Conservation (phyloP, 2,329 filamentous ascomycete species). For the Arachnopeziza araneosa region DNA sequence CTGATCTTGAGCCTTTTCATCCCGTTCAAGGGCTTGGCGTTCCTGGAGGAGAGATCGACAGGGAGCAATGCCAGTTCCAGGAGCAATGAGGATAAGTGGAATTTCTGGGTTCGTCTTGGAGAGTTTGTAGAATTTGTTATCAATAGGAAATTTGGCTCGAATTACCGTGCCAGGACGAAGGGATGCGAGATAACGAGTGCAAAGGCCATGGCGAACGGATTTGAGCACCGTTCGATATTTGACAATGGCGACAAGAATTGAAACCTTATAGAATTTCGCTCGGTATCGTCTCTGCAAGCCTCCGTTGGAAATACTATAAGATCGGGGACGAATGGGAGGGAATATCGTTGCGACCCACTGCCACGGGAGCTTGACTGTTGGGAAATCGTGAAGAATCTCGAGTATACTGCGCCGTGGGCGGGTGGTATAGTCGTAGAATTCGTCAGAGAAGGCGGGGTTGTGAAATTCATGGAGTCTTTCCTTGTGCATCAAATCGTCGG, state of each 20-base stretch:
- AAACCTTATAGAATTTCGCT: conserved; percentile 21
- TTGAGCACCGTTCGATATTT: conserved; percentile 87
- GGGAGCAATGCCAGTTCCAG: conserved; percentile 83
- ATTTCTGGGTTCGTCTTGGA: conserved; percentile 35
- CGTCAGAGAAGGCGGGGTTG: conserved; percentile 73
- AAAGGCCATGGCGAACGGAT: conserved; percentile 78
- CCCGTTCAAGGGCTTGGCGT: conserved; percentile 38
- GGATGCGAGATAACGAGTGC: conserved; percentile 75
- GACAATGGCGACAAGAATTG: conserved; percentile 77
- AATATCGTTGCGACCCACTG: conserved; percentile 67
- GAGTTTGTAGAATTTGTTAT: conserved; percentile 39
- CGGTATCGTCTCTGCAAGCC: conserved; percentile 34
- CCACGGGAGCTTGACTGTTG: conserved; percentile 75
- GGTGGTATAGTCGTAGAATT: conserved; percentile 94
- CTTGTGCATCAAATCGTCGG: conserved; percentile 64
- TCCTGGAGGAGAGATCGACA: conserved; percentile 77
- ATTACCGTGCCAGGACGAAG: conserved; percentile 16
- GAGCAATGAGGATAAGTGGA: conserved; percentile 70
- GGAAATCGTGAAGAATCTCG: conserved; percentile 88
- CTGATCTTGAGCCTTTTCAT: conserved; percentile 18
- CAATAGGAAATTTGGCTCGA: background rate
- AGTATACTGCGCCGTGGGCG: conserved; percentile 84
- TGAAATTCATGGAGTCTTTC: conserved; percentile 81
- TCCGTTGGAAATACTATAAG: conserved; percentile 88
- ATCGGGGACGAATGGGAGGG: conserved; percentile 76